These are phyloP conservation scores for Cylindrotheca closterium DNA, from an alignment of 108 stramenopile genomes.

Conservation along the genomic window DNA sequence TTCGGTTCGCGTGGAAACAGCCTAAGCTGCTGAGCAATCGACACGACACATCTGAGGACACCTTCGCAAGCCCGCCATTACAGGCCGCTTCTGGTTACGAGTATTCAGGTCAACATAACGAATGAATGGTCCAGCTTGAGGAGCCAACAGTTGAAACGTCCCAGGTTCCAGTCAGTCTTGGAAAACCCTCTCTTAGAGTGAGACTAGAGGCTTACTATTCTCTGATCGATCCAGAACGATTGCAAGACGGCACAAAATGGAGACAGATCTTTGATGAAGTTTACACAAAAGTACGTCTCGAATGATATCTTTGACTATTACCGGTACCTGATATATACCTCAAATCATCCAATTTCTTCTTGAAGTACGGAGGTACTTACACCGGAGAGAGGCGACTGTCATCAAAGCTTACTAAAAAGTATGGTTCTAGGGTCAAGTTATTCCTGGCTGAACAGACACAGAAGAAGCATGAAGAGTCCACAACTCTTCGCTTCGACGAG, in stretches of 20 bases:
- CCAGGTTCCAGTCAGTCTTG: background rate
- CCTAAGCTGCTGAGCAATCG: no score
- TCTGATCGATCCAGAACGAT: slow-evolving; percentile 65
- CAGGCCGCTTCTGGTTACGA: no score
- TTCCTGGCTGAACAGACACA: slow-evolving; percentile 37
- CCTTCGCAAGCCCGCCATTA: no score
- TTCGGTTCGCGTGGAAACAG: no score
- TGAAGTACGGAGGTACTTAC: slow-evolving; percentile 74
- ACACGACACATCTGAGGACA: no score
- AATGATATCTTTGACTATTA: no score
- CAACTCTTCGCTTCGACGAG: background rate
- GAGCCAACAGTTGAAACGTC: no score
- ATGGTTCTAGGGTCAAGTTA: slow-evolving; percentile 61
- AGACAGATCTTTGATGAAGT: slow-evolving; percentile 66
- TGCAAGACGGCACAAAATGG: slow-evolving; percentile 55
- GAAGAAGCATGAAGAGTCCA: slow-evolving; percentile 8
- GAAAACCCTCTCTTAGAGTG: background rate
- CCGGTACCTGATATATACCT: no score
- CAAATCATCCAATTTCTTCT: background rate
- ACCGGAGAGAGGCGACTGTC: slow-evolving; percentile 66
- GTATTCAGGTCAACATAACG: no score
- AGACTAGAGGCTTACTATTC: slow-evolving; percentile 83
- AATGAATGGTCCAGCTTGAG: no score
- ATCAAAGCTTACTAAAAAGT: slow-evolving; percentile 71
- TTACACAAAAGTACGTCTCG: slow-evolving; percentile 40